Base-by-base conservation (phyloP, 495 filamentous ascomycete species). In the Trichoderma reesei region DNA sequence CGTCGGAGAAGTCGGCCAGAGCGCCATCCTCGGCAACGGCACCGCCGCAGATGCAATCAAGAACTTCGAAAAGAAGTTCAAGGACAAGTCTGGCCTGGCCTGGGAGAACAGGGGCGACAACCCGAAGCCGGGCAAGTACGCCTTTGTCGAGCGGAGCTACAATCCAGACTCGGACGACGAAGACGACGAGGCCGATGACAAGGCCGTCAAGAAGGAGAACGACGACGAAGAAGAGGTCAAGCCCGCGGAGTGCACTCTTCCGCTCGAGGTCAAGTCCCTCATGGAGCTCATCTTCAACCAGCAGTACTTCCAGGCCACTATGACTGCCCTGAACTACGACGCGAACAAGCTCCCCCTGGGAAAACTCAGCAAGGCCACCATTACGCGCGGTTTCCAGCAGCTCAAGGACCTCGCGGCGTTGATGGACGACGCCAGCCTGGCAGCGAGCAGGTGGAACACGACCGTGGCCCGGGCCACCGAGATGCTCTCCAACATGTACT, bases 221-320 rank as follows among this genome's bases (percentile, higher is more conserved):
- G 75, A 79, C 4, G 71, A 73, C 9, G 68, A 68, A 9, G 69
- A 73, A 51, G 63, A 75, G 20, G 42, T 62, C 3, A 69, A 65
- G 36, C 64, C 70, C 1, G 70, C 74, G 0, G 74, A 85, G 65
- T 87, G 82, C 63, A 80, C 77, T n/a, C 74, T 95, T 7, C 66
- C 80, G 0, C 75, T 75, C 13, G 78, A 82, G 0, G 71, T 89
- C 5, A 87, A 91, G 66, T 72, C 80, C 6, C 76, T 96, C 14
- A 87, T 95, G 80, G 69, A 83, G 41, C 82, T 96, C 64, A 93
- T 96, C 65, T 96, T 96, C 80, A 92, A 94, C 68, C 76, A 82
- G 63, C 69, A 86, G 44, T 82, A 86, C 68, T 87, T 91, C 72
- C 71, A 79, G n/a, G 76, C 78, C 3, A 79, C 84, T 3, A 85